Evolutionary conservation across 306 rosid species (phyloP).

Genomic region (Medicago arabica): DNA sequence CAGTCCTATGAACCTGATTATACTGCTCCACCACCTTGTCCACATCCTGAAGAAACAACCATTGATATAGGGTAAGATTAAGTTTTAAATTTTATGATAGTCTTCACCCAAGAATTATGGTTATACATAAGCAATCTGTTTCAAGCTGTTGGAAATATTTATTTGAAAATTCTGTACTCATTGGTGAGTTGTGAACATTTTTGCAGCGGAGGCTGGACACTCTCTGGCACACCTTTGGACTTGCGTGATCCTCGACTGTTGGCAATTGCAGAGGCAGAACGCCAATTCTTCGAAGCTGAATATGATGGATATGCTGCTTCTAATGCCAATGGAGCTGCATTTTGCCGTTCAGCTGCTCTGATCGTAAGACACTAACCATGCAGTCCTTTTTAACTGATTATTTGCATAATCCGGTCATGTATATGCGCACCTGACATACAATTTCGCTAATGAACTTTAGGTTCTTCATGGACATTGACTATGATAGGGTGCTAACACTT

Average conservation of each 20-base stretch:
- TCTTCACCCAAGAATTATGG: neutral
- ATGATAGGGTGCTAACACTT: neutral
- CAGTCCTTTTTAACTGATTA: neutral
- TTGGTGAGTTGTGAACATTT: constrained; percentile 4
- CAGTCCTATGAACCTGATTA: constrained; percentile 87
- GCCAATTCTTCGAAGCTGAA: constrained; percentile 84
- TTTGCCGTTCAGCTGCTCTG: constrained; percentile 92
- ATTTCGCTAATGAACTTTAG: neutral
- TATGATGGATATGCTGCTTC: constrained; percentile 91
- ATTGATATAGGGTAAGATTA: constrained; percentile 85
- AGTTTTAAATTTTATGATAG: neutral
- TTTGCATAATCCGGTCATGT: neutral
- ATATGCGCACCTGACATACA: neutral
- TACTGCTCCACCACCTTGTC: constrained; percentile 85
- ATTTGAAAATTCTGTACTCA: constrained; percentile 24
- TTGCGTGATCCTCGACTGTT: constrained; percentile 90
- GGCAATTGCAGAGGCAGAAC: constrained; percentile 96
- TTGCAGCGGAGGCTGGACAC: constrained; percentile 88
- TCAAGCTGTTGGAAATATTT: neutral
- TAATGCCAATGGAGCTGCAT: constrained; percentile 88
- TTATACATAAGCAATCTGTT: neutral
- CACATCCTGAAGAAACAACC: constrained; percentile 79
- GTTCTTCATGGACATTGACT: neutral
- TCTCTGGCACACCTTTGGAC: constrained; percentile 94
- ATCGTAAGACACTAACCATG: constrained; percentile 61